Base-by-base conservation (phyloP, 768 basidiomycete genomes). In the Russula vinacea region DNA sequence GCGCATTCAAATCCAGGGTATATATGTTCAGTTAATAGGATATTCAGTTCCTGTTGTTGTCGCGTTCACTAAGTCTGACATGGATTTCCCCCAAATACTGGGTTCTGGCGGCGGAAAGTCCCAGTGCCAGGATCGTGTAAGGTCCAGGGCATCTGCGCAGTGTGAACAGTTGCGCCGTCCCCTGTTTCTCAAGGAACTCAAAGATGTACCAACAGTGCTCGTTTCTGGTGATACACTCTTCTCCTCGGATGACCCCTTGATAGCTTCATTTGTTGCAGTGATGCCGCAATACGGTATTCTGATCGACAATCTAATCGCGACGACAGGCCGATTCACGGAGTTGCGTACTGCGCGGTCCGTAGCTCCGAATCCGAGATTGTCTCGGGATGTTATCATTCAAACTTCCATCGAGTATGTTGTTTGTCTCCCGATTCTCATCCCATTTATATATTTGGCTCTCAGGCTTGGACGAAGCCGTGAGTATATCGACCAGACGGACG, bases 41-140 rank as follows among this genome's bases (percentile, higher is more conserved):
- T 5, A 2, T 2, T 32, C n/a, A 64, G 62, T 64, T 26, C 56
- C 62, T 1, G 35, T 64, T 8, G 11, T 64, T 39, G 19, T 64
- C 26, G 51, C 45, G 5, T 53, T 64, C 22, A 58, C 62, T 3
- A 64, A 64, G 45, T 58, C 53, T 54, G 62, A 64, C n/a, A 0
- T 45, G 50, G 50, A n/a, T 5, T 24, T 58, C 33, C 40, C 42
- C 19, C 24, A 24, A 32, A 24, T 39, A 19, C 10, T 4, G 11
- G 13, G 51, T 4, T 5, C 19, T 19, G 17, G n/a, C 3, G 26
- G 47, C 24, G 33, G 44, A 35, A 17, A 10, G 17, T 1, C 24
- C 13, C 60, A 24, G 7, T 10, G 2, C 19, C 47, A n/a, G 1
- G 53, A 29, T 8, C 13, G 8, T 2, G n/a, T n/a, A 0, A 62